Evolutionary conservation across 2,329 filamentous ascomycete species (phyloP), one percentile per base, ranked within the genome.

Genomic region (Botrytis galanthina): DNA sequence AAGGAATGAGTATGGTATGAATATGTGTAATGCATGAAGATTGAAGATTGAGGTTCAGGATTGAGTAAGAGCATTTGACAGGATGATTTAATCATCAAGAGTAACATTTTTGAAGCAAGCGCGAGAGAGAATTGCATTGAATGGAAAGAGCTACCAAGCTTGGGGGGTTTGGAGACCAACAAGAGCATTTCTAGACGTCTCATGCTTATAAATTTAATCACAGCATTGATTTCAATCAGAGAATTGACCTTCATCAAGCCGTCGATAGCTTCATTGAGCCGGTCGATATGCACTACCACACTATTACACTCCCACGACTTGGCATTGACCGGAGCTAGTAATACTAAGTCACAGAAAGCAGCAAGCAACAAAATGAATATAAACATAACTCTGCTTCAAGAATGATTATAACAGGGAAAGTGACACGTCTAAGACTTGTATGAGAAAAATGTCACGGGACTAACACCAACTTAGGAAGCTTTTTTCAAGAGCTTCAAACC

Each of bases 181-280:
- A 42, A 16, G 12, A 42, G 39, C 14, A 16, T 42, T 14, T 42
- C 3, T 42, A 42, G 12, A 42, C 0, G 12, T 42, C 39, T 3
- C 12, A 14, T 14, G 2, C 39, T 42, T 14, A 42, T 54, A 12
- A 7, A 54, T 0, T 4, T 14, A 14, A 6, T 16, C 7, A 26
- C 7, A 54, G 16, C 0, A 4, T n/a, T 6, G 16, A n/a, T 6
- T 29, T 0, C 3, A 10, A 16, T 29, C 26, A 51, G 2, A 10
- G 16, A n/a, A 54, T 29, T 16, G 4, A 8, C 26, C 48, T 16
- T 26, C 12, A 16, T 54, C n/a, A 54, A 12, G 29, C 12, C 12
- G 7, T 16, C 2, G 26, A 29, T 54, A 16, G 5, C 26, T n/a
- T n/a, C 2, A 26, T 51, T 26, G 0, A n/a, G 1, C n/a, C 5